Percentiles rank a stretch among this genome's conserved stretches.
These are phyloP conservation scores for Luffa aegyptiaca DNA, from an alignment of 306 rosid genomes.

Conservation along the genomic window DNA sequence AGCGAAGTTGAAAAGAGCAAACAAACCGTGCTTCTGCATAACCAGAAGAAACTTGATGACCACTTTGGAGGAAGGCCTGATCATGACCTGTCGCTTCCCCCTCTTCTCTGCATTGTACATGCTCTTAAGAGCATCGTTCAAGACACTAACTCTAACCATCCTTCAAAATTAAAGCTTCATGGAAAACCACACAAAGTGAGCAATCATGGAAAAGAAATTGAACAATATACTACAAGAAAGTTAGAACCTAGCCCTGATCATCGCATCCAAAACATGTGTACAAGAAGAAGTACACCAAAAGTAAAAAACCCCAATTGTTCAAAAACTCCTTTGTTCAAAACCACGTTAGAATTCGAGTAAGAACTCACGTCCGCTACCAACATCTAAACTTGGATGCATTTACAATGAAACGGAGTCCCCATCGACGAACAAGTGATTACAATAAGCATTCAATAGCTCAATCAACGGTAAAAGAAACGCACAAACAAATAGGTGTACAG, in stretches of 20 bases:
- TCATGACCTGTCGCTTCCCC: slow-evolving; percentile 14
- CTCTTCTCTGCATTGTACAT: slow-evolving; percentile 19
- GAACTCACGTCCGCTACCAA: not conserved
- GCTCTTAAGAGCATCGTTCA: slow-evolving; percentile 19
- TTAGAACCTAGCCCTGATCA: not conserved
- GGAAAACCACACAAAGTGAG: not conserved
- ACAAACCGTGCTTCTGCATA: slow-evolving; percentile 17
- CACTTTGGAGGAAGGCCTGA: slow-evolving; percentile 14
- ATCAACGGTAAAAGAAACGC: not conserved
- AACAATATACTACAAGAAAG: not conserved
- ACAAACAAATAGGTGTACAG: not conserved
- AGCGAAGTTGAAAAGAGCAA: not conserved
- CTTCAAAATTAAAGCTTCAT: slow-evolving; percentile 9
- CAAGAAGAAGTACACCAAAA: not conserved
- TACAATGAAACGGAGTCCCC: not conserved
- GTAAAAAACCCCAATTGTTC: not conserved
- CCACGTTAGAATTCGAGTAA: not conserved
- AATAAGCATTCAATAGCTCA: not conserved
- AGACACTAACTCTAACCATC: slow-evolving; percentile 15
- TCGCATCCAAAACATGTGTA: not conserved
- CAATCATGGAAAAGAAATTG: not conserved
- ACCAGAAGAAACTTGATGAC: slow-evolving; percentile 15
- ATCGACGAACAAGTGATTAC: not conserved
- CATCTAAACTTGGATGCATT: not conserved
- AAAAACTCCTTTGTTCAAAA: not conserved